Percentiles rank a stretch among this genome's conserved stretches.
phyloP scores from a whole-genome alignment of 441 rosid species.

The Iberis amara region DNA sequence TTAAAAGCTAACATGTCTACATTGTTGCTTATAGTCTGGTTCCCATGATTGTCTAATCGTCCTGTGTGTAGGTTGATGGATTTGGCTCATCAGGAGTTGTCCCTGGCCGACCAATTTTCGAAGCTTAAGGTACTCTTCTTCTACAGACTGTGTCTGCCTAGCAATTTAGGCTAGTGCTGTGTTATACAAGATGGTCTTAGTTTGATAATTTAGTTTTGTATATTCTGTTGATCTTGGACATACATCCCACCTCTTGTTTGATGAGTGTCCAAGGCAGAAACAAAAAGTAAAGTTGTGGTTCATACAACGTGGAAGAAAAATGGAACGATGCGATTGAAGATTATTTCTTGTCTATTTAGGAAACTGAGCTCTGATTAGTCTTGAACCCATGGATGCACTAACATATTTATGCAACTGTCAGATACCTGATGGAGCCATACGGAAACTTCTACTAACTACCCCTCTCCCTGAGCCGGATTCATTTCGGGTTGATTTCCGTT shows the following conservation, averaged over 20 bases:
- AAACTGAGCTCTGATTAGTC: constrained; percentile 22
- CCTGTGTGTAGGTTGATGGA: constrained; percentile 67
- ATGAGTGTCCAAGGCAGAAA: constrained; percentile 10
- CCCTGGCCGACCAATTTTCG: constrained; percentile 85
- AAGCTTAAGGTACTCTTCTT: constrained; percentile 64
- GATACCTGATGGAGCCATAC: constrained; percentile 63
- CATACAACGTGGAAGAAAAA: constrained; percentile 14
- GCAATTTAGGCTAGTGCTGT: constrained; percentile 7
- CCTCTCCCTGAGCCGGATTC: constrained; percentile 71
- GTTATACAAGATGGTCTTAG: background rate
- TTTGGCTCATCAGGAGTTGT: constrained; percentile 83
- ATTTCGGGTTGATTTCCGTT: constrained; percentile 91
- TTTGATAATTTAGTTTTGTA: constrained; percentile 7
- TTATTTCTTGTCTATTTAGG: constrained; percentile 5
- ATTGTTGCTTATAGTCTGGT: constrained; percentile 12
- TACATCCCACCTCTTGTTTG: constrained; percentile 13
- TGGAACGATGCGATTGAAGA: constrained; percentile 12
- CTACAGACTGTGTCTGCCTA: constrained; percentile 12
- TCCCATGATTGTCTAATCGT: constrained; percentile 19
- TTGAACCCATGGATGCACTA: constrained; percentile 25
- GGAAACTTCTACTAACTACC: constrained; percentile 62
- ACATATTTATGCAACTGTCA: constrained; percentile 35
- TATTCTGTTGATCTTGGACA: constrained; percentile 5
- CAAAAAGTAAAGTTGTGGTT: constrained; percentile 9
- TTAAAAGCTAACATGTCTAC: constrained; percentile 13